Evolutionary conservation across 768 basidiomycete genomes (phyloP).

Genomic region (Leccinum fibrillosum): DNA sequence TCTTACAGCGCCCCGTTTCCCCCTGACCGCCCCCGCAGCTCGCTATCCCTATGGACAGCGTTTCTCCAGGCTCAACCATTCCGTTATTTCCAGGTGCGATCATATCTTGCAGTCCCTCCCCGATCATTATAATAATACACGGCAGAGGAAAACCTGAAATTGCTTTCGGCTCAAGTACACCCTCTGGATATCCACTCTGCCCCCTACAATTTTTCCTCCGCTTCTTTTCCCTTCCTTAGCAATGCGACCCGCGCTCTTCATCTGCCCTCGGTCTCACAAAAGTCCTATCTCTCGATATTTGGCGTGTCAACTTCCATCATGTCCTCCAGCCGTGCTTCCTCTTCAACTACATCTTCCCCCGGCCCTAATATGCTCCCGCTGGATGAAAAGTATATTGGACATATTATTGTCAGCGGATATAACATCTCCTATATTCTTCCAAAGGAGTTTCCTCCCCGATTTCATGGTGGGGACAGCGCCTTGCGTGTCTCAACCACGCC

Average conservation of each 20-base stretch:
- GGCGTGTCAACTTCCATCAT: constrained; percentile 36
- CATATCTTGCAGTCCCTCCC: background rate
- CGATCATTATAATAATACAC: background rate
- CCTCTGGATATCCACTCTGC: constrained; percentile 68
- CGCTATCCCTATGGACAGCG: constrained; percentile 61
- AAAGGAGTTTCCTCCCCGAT: constrained; percentile 51
- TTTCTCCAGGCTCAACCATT: constrained; percentile 64
- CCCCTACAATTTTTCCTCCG: constrained; percentile 73
- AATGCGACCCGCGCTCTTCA: constrained; percentile 68
- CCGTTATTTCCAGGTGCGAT: constrained; percentile 68
- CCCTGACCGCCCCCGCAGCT: constrained; percentile 40
- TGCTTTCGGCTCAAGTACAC: constrained; percentile 70
- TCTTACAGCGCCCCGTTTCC: background rate
- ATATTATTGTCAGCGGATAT: constrained; percentile 74
- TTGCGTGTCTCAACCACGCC: constrained; percentile 26
- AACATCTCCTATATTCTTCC: constrained; percentile 75
- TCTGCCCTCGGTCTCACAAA: constrained; percentile 55
- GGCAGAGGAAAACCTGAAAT: constrained; percentile 76
- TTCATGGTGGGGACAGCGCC: constrained; percentile 21
- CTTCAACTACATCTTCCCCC: constrained; percentile 32
- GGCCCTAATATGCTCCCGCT: constrained; percentile 39
- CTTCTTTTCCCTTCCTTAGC: constrained; percentile 58
- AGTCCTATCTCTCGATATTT: constrained; percentile 60
- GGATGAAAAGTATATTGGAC: constrained; percentile 68
- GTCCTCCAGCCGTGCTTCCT: constrained; percentile 34